Evolutionary conservation across 768 basidiomycete species (phyloP), one percentile per base, ranked within the genome.

Genomic region (Mycena metata): DNA sequence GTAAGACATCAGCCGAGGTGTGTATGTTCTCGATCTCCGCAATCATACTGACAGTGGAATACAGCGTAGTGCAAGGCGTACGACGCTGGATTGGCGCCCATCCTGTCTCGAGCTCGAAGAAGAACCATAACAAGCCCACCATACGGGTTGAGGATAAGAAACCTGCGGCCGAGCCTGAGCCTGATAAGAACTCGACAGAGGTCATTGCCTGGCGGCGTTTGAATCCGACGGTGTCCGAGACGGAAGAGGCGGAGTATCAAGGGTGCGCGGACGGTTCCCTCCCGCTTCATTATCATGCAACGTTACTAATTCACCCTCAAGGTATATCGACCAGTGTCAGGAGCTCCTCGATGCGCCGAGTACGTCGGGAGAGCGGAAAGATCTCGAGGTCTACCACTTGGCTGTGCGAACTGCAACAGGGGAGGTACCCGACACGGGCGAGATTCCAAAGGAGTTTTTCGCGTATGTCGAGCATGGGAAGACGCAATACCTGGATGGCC

Each of bases 61-160:
- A 57, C 67, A 94, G 92, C 62, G 83, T 94, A 60, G 92, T 95
- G 66, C 90, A 91, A 68, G 93, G 93, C 30, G 90, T 95, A 12
- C 85, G 91, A 33, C 86, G 89, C 19, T 94, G 92, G 92, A 94
- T 95, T 60, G 84, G 89, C 12, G 83, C 90, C 1, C 84, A 85
- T 49, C 81, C 85, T 1, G 73, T 83, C 2, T 69, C 84, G 3
- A 82, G 74, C 30, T 76, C 82, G 63, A 86, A 83, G 69, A 83
- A 79, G 69, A 75, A 72, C 58, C 79, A 74, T 57, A 79, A 78
- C 36, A 85, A 85, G 41, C 67, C 80, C 42, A 60, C 74, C 11
- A 63, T 79, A 6, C 79, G 79, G n/a, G 73, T 80, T 12, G 83
- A 83, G 67, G 70, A 75, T 16, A 81, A 78, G 72, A 79, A 79